Base-by-base conservation (phyloP, 2,329 filamentous ascomycete species). In the Incumbomyces delicatus region DNA sequence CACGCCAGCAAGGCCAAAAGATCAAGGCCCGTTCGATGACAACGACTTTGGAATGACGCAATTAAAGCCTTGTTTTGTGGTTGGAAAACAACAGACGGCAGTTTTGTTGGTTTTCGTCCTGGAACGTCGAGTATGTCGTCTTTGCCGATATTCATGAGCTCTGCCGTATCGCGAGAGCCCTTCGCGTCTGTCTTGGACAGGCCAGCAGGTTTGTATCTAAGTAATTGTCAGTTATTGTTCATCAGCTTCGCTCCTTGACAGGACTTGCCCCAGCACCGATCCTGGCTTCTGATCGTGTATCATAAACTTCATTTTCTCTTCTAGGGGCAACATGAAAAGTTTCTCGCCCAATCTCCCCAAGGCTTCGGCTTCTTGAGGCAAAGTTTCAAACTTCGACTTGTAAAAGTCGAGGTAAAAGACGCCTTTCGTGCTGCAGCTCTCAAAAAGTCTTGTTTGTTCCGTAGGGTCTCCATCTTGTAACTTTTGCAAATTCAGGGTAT, bases 391-490 rank as follows among this genome's bases (percentile, higher is more conserved):
- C 13, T 34, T 14, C 8, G 33, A 37, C 16, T 31, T 18, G n/a
- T n/a, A 12, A 27, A 77, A 58, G 53, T 77, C 70, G 7, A 78
- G 63, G 52, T 77, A 77, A 62, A 77, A 78, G 61, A 78, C 77
- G 1, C 75, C 74, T 1, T 76, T 61, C 1, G 74, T 66, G 27
- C 61, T 58, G n/a, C 62, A 66, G 20, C 63, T 63, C 36, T 59
- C 46, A 31, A 61, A 66, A n/a, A 71, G 59, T 20, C 58, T 57
- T 6, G 58, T 41, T 6, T 56, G 53, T 55, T 69, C 67, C 1
- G 31, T 38, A 2, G 41, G 13, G 22, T 71, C 61, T 20, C 60
- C 53, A 2, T 54, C 54, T 18, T 66, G 50, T 30, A 72, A 62
- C 31, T 63, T 65, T 5, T 43, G 38, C 3, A 68, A 56, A 1